phyloP scores from a whole-genome alignment of 306 rosid genomes.

The Mucuna pruriens region DNA sequence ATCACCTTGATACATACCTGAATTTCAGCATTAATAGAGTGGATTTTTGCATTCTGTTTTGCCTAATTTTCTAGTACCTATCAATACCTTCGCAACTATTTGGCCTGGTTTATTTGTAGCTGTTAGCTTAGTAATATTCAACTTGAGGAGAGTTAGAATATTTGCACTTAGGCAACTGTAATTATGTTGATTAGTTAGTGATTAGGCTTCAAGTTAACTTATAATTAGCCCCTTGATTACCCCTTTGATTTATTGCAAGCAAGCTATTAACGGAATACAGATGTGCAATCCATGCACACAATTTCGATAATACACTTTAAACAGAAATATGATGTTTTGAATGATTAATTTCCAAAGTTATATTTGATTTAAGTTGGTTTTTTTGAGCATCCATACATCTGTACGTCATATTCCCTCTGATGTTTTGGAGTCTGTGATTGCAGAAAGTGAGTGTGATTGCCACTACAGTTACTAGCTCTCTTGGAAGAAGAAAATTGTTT shows the following conservation, averaged over 20 bases:
- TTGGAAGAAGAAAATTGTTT: slow-evolving; percentile 82
- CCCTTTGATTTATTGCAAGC: slow-evolving; percentile 20
- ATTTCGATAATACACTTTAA: background rate
- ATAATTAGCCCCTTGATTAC: slow-evolving; percentile 14
- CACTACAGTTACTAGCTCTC: slow-evolving; percentile 73
- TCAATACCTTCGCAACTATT: background rate
- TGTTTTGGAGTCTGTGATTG: slow-evolving; percentile 35
- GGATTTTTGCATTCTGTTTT: no score
- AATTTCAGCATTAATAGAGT: no score
- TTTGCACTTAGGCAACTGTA: background rate
- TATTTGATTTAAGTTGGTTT: slow-evolving; percentile 17
- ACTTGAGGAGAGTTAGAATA: slow-evolving; percentile 19
- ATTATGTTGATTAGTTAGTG: slow-evolving; percentile 5
- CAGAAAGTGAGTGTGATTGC: slow-evolving; percentile 94
- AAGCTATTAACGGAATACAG: slow-evolving; percentile 3
- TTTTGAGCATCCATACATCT: background rate
- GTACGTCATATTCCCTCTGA: slow-evolving; percentile 32
- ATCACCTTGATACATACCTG: no score
- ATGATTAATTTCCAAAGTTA: background rate
- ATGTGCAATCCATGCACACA: background rate
- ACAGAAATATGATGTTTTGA: background rate
- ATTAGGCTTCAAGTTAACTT: background rate
- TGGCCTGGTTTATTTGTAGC: slow-evolving; percentile 5
- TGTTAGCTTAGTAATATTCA: slow-evolving; percentile 1
- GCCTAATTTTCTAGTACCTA: no score